These are phyloP conservation scores for Ogataea philodendri DNA, from an alignment of 805 yeast genomes.

Conservation along the genomic window DNA sequence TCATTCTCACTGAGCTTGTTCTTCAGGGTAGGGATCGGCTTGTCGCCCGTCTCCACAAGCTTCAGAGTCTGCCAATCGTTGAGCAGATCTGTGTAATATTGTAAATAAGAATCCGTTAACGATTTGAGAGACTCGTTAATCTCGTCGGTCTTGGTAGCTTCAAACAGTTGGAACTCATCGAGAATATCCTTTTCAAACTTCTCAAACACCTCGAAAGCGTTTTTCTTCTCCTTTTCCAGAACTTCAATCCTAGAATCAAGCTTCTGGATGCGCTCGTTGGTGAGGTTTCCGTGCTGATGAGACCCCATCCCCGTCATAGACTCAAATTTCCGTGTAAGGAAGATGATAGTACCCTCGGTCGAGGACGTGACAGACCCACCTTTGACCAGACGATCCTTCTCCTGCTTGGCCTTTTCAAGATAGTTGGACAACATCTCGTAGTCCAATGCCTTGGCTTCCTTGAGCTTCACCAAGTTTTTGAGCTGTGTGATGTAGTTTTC, in stretches of 20 bases:
- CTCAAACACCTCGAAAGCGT: conserved; percentile 44
- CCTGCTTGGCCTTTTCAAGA: conserved; percentile 65
- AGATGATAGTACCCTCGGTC: conserved; percentile 36
- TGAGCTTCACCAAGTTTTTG: conserved; percentile 69
- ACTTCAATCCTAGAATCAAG: conserved; percentile 39
- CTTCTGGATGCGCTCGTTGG: conserved; percentile 43
- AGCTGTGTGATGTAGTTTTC: conserved; percentile 73
- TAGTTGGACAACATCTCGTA: conserved; percentile 84
- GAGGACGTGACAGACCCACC: conserved; percentile 37
- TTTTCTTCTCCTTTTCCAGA: conserved; percentile 44
- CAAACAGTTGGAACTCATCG: conserved; percentile 64
- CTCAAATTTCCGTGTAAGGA: conserved; percentile 46
- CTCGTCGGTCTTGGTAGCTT: conserved; percentile 74
- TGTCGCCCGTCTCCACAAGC: conserved; percentile 3
- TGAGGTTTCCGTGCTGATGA: conserved; percentile 40
- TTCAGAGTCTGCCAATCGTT: conserved; percentile 60
- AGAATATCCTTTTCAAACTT: conserved; percentile 46
- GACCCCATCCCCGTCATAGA: conserved; percentile 44
- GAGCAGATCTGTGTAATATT: conserved; percentile 65
- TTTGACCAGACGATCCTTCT: conserved; percentile 42
- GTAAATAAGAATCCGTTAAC: conserved; percentile 74
- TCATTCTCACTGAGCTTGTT: conserved; percentile 26
- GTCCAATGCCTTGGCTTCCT: conserved; percentile 90
- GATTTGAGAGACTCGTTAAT: conserved; percentile 65
- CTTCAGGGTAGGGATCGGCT: conserved; percentile 8